phyloP scores from a whole-genome alignment of 208 protist species.

The Leishmania braziliensis region DNA sequence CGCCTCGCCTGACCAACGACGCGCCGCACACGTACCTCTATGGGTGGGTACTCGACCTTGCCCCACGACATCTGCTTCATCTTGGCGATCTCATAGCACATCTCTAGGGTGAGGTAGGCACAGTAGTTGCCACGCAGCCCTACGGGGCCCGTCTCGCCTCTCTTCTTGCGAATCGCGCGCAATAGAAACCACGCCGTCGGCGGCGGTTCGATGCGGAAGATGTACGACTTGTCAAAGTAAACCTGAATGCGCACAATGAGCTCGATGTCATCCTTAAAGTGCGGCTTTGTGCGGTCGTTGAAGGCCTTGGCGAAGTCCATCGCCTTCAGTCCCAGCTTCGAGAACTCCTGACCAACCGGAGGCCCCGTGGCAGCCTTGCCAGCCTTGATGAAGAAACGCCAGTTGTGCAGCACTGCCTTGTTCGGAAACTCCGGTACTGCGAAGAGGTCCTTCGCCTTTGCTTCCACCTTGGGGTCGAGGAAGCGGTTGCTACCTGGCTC shows the following conservation, averaged over 20 bases:
- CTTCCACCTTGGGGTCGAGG: conserved; percentile 49
- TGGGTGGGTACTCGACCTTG: conserved; percentile 74
- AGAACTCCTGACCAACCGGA: conserved; percentile 91
- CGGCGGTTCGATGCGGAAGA: conserved; percentile 85
- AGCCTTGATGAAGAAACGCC: conserved; percentile 89
- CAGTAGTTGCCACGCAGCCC: conserved; percentile 62
- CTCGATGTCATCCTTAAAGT: conserved; percentile 90
- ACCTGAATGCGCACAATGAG: conserved; percentile 91
- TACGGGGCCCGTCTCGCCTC: conserved; percentile 76
- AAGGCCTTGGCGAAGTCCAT: conserved; percentile 93
- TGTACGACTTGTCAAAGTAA: conserved; percentile 92
- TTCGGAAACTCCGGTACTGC: conserved; percentile 74
- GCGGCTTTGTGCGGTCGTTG: conserved; percentile 88
- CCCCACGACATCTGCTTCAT: conserved; percentile 87
- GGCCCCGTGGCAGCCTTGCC: conserved; percentile 89
- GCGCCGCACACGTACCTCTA: conserved; percentile 84
- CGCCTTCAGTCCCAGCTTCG: conserved; percentile 86
- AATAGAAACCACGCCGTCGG: conserved; percentile 88
- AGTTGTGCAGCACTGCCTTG: conserved; percentile 89
- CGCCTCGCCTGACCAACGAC: conserved; percentile 84
- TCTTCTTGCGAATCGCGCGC: conserved; percentile 79
- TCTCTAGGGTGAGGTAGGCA: conserved; percentile 89
- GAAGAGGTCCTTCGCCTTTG: conserved; percentile 81
- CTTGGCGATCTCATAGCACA: conserved; percentile 91
- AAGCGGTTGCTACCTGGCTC: conserved; percentile 75